Conservation (phyloP, 345 rosid species). For the Populus nigra region DNA sequence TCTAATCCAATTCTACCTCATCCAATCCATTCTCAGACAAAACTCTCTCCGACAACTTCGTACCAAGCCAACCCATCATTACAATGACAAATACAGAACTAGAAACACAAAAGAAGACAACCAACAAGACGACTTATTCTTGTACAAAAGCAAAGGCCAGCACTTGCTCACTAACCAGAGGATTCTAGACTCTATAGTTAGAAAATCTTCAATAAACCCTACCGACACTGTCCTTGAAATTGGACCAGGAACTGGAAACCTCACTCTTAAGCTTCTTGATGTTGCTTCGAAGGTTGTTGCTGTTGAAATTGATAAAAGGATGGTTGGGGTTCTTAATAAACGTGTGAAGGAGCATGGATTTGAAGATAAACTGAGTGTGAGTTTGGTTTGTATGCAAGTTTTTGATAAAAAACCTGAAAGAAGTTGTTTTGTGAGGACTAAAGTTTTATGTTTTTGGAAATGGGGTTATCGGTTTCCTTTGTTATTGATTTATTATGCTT, state of each 20-base stretch:
- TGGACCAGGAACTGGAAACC: conserved; percentile 93
- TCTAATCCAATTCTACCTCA: conserved; percentile 12
- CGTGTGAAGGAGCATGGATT: conserved; percentile 48
- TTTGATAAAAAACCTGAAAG: conserved; percentile 51
- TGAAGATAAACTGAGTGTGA: conserved; percentile 54
- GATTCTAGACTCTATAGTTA: conserved; percentile 68
- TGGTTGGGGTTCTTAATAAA: conserved; percentile 64
- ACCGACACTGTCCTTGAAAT: conserved; percentile 76
- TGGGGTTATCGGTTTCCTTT: neutral
- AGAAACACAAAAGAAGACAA: neutral
- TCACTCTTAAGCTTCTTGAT: conserved; percentile 74
- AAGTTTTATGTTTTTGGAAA: too few species aligned
- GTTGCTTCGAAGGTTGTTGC: conserved; percentile 60
- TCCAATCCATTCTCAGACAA: conserved; percentile 20
- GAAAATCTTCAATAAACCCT: conserved; percentile 45
- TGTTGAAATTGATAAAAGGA: conserved; percentile 68
- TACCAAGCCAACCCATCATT: conserved; percentile 22
- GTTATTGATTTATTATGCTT: neutral
- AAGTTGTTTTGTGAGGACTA: neutral
- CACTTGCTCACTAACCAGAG: conserved; percentile 83
- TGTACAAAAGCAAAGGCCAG: conserved; percentile 83
- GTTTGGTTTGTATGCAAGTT: conserved; percentile 19
- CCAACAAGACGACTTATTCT: conserved; percentile 31
- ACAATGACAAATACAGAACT: neutral
- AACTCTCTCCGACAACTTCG: conserved; percentile 21